Percentiles rank a stretch among this genome's conserved stretches.
Evolutionary conservation across 768 basidiomycete species (phyloP).

Genomic region (Kwoniella europaea): DNA sequence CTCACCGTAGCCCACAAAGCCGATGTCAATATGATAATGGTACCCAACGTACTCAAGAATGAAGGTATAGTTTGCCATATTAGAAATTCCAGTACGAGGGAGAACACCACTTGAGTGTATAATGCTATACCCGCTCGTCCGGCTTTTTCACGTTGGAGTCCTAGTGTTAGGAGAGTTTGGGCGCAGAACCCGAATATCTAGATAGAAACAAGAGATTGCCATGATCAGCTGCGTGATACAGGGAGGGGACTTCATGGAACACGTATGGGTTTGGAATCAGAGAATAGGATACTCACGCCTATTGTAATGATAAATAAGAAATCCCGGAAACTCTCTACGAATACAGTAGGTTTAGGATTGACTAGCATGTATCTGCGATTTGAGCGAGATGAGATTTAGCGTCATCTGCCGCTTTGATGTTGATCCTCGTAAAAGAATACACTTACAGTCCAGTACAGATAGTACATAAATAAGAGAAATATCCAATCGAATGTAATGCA

Average conservation of each 20-base stretch:
- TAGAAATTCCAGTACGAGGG: conserved; percentile 68
- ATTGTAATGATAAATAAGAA: conserved; percentile 22
- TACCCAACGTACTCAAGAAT: conserved; percentile 68
- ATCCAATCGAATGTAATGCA: conserved; percentile 72
- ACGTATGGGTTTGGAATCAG: not conserved
- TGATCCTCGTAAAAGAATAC: not conserved
- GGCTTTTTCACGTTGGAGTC: conserved; percentile 70
- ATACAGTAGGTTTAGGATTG: conserved; percentile 15
- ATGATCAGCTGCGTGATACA: too few species aligned
- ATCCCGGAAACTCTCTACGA: conserved; percentile 12
- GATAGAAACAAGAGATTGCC: too few species aligned
- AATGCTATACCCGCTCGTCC: conserved; percentile 69
- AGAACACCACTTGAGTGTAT: conserved; percentile 73
- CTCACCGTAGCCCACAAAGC: conserved; percentile 72
- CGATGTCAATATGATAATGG: conserved; percentile 67
- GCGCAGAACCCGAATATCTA: conserved; percentile 59
- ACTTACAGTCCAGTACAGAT: conserved; percentile 58
- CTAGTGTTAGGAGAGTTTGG: conserved; percentile 66
- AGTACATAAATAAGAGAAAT: conserved; percentile 69
- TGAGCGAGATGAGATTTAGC: too few species aligned
- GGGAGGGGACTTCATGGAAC: too few species aligned
- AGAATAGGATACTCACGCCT: not conserved
- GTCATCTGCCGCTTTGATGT: too few species aligned
- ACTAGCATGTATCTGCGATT: conserved; percentile 20
- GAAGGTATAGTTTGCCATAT: conserved; percentile 70